Evolutionary conservation across 2,329 filamentous ascomycete genomes (phyloP), one percentile per base, ranked within the genome.

Genomic region (Sarocladium strictum): DNA sequence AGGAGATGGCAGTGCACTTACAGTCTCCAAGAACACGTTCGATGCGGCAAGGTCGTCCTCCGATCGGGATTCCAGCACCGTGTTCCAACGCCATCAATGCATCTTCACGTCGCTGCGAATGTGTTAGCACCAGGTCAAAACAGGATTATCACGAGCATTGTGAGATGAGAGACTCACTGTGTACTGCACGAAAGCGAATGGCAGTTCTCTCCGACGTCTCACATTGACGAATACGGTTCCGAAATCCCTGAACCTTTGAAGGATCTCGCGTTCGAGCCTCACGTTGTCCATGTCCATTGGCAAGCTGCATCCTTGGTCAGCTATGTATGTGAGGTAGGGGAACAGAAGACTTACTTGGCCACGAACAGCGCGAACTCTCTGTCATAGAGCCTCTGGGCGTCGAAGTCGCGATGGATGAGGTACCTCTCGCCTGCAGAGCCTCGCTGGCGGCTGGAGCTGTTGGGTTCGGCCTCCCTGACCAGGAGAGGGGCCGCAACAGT

Each of bases 161-260:
- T 32, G 14, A 23, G 29, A 11, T 2, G n/a, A 23, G 12, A 15
- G 24, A 68, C 78, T 71, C 63, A 84, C 83, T 2, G 79, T 84
- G 61, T 74, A 87, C 61, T 86, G 84, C 21, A 76, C 77, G 59
- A 86, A 86, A 0, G 82, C 83, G 62, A 82, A 84, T 0, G 84
- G 84, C 79, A 86, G 84, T 1, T 35, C n/a, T 11, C 56, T 58
- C 60, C 86, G 83, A 17, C 83, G 78, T 35, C 81, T 79, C 56
- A 87, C 83, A 70, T 86, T 86, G 58, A 85, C 77, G 58, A 75
- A 86, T 23, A 83, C 79, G 0, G 70, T 72, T 5, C 84, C 84
- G 60, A 72, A 85, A 15, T 70, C 63, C 17, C 71, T 69, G 64
- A 87, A 86, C 17, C 71, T 66, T 6, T 72, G 67, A 3, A 75